A percentile compares a stretch with the other conserved stretches of the same genome.
Conservation (phyloP, 345 rosid species). For the Salix arbutifolia region DNA sequence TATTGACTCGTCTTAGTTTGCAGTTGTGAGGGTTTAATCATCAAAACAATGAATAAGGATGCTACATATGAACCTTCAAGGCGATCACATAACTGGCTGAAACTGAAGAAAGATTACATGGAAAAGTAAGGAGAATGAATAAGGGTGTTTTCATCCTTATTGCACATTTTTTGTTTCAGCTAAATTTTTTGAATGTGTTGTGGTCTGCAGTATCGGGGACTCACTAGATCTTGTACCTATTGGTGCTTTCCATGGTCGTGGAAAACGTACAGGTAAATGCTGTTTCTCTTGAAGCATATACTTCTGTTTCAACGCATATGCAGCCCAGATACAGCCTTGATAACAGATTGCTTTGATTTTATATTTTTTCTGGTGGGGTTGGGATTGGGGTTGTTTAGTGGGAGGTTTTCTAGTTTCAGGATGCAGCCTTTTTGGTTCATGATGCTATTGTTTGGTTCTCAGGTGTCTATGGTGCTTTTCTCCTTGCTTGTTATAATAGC, state of each 20-base stretch:
- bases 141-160: background rate
- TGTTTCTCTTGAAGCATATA: background rate
- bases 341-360: background rate
- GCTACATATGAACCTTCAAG: slow-evolving; percentile 98
- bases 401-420: background rate
- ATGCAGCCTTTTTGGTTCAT: slow-evolving; percentile 11
- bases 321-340: background rate
- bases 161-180: background rate
- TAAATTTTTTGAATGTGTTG: slow-evolving; percentile 2
- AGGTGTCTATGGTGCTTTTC: slow-evolving; percentile 95
- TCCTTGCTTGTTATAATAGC: slow-evolving; percentile 82
- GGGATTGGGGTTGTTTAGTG: background rate
- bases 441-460: slow-evolving; percentile 16
- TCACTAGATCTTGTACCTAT: slow-evolving; percentile 92
- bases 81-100: slow-evolving; percentile 88
- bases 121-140: slow-evolving; percentile 48
- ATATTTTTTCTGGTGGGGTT: background rate
- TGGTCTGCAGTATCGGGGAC: slow-evolving; percentile 72
- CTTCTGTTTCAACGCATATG: background rate
- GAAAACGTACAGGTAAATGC: slow-evolving; percentile 76
- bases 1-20: slow-evolving; percentile 21
- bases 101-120: slow-evolving; percentile 94
- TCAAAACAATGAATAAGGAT: slow-evolving; percentile 81
- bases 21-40: slow-evolving; percentile 95
- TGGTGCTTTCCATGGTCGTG: slow-evolving; percentile 94